Evolutionary conservation across 2,329 filamentous ascomycete species (phyloP), one percentile per base, ranked within the genome.

Genomic region (Colletotrichum echinochloae): DNA sequence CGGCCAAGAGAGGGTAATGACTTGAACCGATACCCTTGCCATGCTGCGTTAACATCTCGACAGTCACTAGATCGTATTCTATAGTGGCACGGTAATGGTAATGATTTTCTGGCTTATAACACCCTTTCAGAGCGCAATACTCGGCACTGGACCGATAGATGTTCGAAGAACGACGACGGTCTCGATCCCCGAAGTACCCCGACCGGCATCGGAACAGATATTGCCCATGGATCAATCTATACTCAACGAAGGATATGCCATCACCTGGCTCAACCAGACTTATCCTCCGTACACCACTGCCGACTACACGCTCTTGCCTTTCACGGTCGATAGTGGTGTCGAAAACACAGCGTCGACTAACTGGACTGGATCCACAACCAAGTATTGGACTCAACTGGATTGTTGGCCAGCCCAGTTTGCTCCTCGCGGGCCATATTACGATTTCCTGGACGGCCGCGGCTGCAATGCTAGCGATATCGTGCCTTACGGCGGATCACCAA

Each of bases 41-140:
- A n/a, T 14, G 39, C 9, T n/a, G 33, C 9, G 16, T 12, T 54
- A n/a, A n/a, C 28, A 54, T n/a, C 9, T 8, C 23, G 3, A 28
- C 35, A 86, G 83, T 5, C 87, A 90, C 60, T 90, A 87, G 88
- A 73, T 81, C 0, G 85, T 88, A 0, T 86, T 89, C 54, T 81
- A 81, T 18, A 81, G 83, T 0, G 85, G 86, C 0, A 78, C 81
- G 0, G 79, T 83, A 0, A 83, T 88, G 72, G 77, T 90, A 0
- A 54, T 88, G 0, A 81, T 90, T 0, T 86, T 87, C 3, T 89
- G 86, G 85, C 78, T 83, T 0, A 72, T 91, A 0, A 89, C 88
- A 0, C 88, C 88, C 0, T 73, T 86, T 0, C 87, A 90, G 74
- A 83, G 86, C 33, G 84, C 87, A n/a, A 82, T 90, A 0, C 85